phyloP scores from a whole-genome alignment of 2,329 filamentous ascomycete species.

The Tricladium varicosporioides region DNA sequence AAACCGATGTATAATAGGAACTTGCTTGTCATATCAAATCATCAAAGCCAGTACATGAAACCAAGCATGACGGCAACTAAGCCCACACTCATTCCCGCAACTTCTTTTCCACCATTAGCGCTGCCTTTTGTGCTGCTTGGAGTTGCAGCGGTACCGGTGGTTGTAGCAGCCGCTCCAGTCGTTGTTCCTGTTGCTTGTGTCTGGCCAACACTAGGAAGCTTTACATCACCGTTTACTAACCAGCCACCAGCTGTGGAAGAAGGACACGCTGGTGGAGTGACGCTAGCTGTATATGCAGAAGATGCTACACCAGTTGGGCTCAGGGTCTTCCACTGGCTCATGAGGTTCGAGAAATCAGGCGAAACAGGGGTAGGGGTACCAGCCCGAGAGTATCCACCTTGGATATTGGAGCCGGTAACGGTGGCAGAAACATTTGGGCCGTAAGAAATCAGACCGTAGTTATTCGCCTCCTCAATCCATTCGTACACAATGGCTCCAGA shows the following conservation, averaged over 20 bases:
- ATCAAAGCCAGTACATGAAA: slow-evolving; percentile 49
- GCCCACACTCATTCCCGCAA: slow-evolving; percentile 49
- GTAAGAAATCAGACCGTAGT: slow-evolving; percentile 80
- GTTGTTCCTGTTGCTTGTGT: slow-evolving; percentile 16
- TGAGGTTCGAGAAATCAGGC: slow-evolving; percentile 78
- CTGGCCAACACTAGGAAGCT: slow-evolving; percentile 65
- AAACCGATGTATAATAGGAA: not conserved
- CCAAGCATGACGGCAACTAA: slow-evolving; percentile 51
- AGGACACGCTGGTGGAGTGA: slow-evolving; percentile 69
- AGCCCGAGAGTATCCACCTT: slow-evolving; percentile 66
- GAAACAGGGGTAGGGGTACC: slow-evolving; percentile 71
- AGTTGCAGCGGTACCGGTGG: slow-evolving; percentile 33
- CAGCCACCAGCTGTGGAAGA: slow-evolving; percentile 66
- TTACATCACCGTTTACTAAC: slow-evolving; percentile 68
- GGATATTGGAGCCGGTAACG: slow-evolving; percentile 51
- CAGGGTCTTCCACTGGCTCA: slow-evolving; percentile 71
- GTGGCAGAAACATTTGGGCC: slow-evolving; percentile 55
- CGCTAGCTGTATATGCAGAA: slow-evolving; percentile 61
- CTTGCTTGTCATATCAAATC: not conserved
- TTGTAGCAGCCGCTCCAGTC: slow-evolving; percentile 14
- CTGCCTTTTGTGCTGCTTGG: slow-evolving; percentile 39
- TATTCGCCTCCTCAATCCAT: slow-evolving; percentile 82
- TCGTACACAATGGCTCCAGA: slow-evolving; percentile 85
- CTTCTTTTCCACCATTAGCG: slow-evolving; percentile 45
- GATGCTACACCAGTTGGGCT: slow-evolving; percentile 66